phyloP scores from a whole-genome alignment of 768 basidiomycete genomes.

The Amanita jacksonii region DNA sequence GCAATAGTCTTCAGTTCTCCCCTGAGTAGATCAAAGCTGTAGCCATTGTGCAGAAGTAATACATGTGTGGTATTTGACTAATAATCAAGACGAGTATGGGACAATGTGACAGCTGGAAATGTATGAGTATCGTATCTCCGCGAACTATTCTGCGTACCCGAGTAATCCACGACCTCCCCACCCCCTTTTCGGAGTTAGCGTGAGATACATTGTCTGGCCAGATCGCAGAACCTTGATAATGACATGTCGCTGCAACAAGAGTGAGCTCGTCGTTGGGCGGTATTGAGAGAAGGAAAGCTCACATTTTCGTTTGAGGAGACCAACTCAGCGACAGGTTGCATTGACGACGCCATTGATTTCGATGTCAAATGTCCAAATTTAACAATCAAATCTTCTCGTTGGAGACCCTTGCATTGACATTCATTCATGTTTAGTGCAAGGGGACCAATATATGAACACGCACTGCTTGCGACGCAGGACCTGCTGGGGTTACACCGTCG shows the following conservation, averaged over 20 bases:
- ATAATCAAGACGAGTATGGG: conserved; percentile 28
- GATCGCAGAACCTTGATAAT: conserved; percentile 48
- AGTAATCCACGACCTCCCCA: conserved; percentile 88
- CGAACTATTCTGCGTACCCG: conserved; percentile 44
- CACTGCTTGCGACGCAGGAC: conserved; percentile 81
- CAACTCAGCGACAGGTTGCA: conserved; percentile 65
- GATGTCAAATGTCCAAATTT: conserved; percentile 61
- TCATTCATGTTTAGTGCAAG: conserved; percentile 5
- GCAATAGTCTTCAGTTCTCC: conserved; percentile 26
- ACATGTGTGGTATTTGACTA: conserved; percentile 6
- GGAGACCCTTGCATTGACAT: conserved; percentile 54
- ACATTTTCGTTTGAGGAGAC: conserved; percentile 78
- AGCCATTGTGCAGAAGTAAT: conserved; percentile 7
- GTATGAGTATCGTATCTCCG: neutral
- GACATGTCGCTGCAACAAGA: conserved; percentile 41
- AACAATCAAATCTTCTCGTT: conserved; percentile 59
- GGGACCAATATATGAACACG: conserved; percentile 7
- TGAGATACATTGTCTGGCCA: conserved; percentile 35
- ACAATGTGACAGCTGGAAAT: conserved; percentile 50
- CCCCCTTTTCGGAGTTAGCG: conserved; percentile 57
- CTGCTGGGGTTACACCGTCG: conserved; percentile 67
- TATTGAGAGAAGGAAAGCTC: conserved; percentile 24
- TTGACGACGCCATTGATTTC: conserved; percentile 38
- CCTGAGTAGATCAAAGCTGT: conserved; percentile 16
- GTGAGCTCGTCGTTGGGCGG: neutral